Evolutionary conservation across 78 protist species (phyloP), one percentile per base, ranked within the genome.

Genomic region (Chrysochromulina parva): DNA sequence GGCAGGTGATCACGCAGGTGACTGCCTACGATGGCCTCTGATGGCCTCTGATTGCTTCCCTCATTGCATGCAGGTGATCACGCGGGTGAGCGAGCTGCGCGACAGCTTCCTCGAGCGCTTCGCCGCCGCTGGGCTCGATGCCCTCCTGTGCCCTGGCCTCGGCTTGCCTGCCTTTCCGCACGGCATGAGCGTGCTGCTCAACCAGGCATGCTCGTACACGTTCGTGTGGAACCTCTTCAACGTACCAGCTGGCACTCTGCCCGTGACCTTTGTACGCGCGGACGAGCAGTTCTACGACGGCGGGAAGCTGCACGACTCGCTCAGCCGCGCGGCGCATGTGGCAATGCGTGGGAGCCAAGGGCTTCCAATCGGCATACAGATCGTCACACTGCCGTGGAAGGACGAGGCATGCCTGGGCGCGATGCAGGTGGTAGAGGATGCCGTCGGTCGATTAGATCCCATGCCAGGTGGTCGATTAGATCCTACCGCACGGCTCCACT

Each of bases 171-270:
- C 90, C 57, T 55, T 87, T 19, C 55, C 9, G 38, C 90, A 87
- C 69, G 90, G 90, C 17, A 6, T 11, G 52, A 19, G 52, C 58
- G 19, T 13, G 38, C 6, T 19, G 78, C 78, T 87, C 47, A 26
- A 13, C n/a, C 57, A 55, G 71, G 26, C 74, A 2, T 87, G 90
- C 90, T 47, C 60, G 54, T 87, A 87, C 90, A 60, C 90, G 24
- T 58, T 58, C 90, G 38, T 20, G 50, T 87, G 67, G 76, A 87
- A 87, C 58, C 2, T 5, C 57, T 60, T 87, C 78, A 3, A 87
- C 74, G 10, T 87, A 38, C 90, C 90, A 5, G 90, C 90, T 6
- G 90, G 90, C 19, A 26, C n/a, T 17, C n/a, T 87, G 57, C 90
- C 90, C 14, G 90, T 87, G 17, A 87, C 90, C 48, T 10, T 3